Evolutionary conservation across 495 filamentous ascomycete species (phyloP), one percentile per base, ranked within the genome.

Genomic region (Aspergillus egyptiacus): DNA sequence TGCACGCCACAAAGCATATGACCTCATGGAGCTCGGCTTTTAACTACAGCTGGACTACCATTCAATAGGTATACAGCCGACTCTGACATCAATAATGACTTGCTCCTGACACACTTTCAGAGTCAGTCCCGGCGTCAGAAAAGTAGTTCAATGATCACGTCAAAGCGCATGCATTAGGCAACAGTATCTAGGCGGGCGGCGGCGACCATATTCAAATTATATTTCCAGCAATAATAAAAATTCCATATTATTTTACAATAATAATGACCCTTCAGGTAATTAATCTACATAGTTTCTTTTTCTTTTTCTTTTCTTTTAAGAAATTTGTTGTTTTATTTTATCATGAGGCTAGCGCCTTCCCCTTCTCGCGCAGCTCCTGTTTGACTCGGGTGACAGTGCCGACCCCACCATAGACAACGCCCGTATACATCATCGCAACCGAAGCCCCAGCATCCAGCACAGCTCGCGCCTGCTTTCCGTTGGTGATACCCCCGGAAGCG

Each of bases 361-460:
- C n/a, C n/a, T n/a, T n/a, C 57, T 84, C 73, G 44, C 79, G 77
- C 81, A 98, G 83, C 72, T 96, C 89, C 49, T 75, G 70, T 72
- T 96, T 96, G 23, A 96, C 86, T 46, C 86, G 76, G 18, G 86
- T 90, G 34, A 95, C 77, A 0, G 87, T 91, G 10, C 91, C 91
- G 3, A 86, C 77, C 14, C 91, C 93, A 3, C 85, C 86, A 60
- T 94, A 98, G 6, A 89, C 83, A 57, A 94, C 65, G 7, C 84
- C 81, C 42, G 84, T 87, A 58, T 88, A 93, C 34, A 93, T 78
- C 84, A 89, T 89, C 1, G 87, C 89, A 0, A 95, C 81, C 45
- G 82, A 89, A 0, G 93, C 91, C 8, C 93, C 93, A 0, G 89
- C 87, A 50, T 90, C 81, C 28, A 95, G 70, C 0, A 86, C 79